Conservation (phyloP, 768 basidiomycete genomes). For the Strobilomyces dryophilus region DNA sequence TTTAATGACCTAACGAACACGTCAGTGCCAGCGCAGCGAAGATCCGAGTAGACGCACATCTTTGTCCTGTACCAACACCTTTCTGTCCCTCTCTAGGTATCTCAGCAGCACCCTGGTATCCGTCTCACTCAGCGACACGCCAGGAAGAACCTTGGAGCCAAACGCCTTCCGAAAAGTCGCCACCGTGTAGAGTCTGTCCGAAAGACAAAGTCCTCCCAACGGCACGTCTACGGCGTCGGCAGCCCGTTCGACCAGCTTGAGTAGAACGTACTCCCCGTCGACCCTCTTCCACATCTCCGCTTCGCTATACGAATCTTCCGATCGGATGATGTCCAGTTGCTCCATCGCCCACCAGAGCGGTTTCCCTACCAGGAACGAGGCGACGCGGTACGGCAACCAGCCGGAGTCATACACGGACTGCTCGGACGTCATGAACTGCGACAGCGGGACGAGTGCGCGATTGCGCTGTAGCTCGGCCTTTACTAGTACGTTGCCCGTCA, state of each 20-base stretch:
- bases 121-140: constrained; percentile 46
- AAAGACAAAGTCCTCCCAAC: constrained; percentile 41
- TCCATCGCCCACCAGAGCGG: constrained; percentile 88
- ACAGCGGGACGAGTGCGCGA: constrained; percentile 43
- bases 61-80: constrained; percentile 56
- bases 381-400: constrained; percentile 68
- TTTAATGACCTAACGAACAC: constrained; percentile 65
- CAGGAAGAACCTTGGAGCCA: constrained; percentile 38
- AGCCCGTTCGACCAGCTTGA: constrained; percentile 60
- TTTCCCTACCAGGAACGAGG: constrained; percentile 65
- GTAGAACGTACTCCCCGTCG: constrained; percentile 71
- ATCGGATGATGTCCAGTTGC: constrained; percentile 65
- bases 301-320: constrained; percentile 50
- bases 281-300: constrained; percentile 48
- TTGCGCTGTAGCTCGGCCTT: constrained; percentile 62
- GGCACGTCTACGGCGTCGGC: constrained; percentile 52
- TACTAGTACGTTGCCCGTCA: constrained; percentile 42
- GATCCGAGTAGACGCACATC: constrained; percentile 45
- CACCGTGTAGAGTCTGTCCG: constrained; percentile 58
- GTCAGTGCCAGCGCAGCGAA: background rate
- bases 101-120: constrained; percentile 72
- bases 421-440: constrained; percentile 52
- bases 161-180: constrained; percentile 62
- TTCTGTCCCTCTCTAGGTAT: constrained; percentile 76
- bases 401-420: constrained; percentile 65